Base-by-base conservation (phyloP, 2,329 filamentous ascomycete genomes). In the Clonostachys chloroleuca region DNA sequence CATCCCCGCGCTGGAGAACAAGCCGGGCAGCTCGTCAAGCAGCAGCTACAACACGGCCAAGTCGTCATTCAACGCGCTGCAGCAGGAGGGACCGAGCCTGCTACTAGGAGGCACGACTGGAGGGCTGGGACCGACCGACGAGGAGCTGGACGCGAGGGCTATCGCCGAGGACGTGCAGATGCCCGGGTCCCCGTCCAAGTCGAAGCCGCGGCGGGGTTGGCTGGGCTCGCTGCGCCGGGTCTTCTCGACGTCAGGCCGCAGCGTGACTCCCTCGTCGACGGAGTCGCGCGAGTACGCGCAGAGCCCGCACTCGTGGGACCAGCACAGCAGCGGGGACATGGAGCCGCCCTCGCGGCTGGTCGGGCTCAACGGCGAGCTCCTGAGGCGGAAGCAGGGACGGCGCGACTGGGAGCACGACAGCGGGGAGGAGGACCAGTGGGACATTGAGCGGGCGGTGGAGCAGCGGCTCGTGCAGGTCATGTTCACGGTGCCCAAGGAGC, bases 401-500 rank as follows among this genome's bases (percentile, higher is more conserved):
- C 71, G 69, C 10, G 78, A 74, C 37, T 83, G 79, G 78, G 74
- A 78, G 51, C 62, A 66, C 42, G 55, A 56, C 33, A 59, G 56
- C 42, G 58, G 60, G 35, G 69, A 71, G 34, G 82, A 86, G 47
- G 84, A 81, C 63, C 86, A 90, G 47, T 89, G 87, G 87, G 87
- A 91, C 56, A 81, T 92, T 37, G 87, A 92, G 62, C 74, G 78
- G 47, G 86, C 87, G 3, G 80, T 86, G 2, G 84, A 89, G 67
- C 79, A 79, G 49, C 70, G 86, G 18, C 73, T 88, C 9, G 87
- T 92, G 51, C 87, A 92, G 64, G 80, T 90, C 59, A 94, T 95
- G 81, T 97, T 96, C 65, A 96, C 92, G 1, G 90, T 96, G 50
- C 92, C 94, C 3, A 90, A 86, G 63, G 87, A 92, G 65, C 82